Evolutionary conservation across 2,329 filamentous ascomycete genomes (phyloP).

Genomic region (Bipolaris victoriae): DNA sequence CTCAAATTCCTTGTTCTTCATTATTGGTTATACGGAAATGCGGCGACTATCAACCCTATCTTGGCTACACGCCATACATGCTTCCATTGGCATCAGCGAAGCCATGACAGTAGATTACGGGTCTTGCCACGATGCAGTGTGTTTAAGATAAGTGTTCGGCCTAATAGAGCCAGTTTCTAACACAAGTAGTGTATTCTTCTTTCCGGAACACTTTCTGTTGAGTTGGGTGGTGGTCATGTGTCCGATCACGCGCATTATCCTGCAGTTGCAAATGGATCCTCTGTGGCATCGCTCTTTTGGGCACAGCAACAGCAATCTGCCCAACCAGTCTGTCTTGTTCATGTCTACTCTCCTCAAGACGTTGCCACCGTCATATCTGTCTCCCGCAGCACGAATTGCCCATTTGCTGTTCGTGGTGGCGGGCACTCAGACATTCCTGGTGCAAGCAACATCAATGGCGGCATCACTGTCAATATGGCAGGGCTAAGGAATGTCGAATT

Average conservation of each 20-base stretch:
- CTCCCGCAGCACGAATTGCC: constrained; percentile 1
- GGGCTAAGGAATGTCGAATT: constrained; percentile 13
- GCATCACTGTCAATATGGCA: constrained; percentile 27
- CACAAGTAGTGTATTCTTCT: neutral
- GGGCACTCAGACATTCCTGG: constrained; percentile 31
- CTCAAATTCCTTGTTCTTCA: neutral
- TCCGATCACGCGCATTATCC: neutral
- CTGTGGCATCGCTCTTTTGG: constrained; percentile 1
- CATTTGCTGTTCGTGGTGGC: constrained; percentile 32
- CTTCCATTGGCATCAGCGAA: constrained; percentile 2
- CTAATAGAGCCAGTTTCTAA: neutral
- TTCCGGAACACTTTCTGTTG: neutral
- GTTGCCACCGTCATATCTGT: neutral
- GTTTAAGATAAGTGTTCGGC: neutral
- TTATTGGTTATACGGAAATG: neutral
- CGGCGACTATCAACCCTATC: neutral
- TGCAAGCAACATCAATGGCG: constrained; percentile 20
- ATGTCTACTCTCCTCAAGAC: neutral
- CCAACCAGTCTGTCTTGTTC: neutral
- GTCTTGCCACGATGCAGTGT: neutral
- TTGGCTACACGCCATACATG: constrained; percentile 1
- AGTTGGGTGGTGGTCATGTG: neutral
- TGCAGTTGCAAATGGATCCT: neutral
- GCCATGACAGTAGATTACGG: constrained; percentile 3
- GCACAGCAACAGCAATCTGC: neutral